phyloP scores from a whole-genome alignment of 768 basidiomycete species.

The Russula abietina region DNA sequence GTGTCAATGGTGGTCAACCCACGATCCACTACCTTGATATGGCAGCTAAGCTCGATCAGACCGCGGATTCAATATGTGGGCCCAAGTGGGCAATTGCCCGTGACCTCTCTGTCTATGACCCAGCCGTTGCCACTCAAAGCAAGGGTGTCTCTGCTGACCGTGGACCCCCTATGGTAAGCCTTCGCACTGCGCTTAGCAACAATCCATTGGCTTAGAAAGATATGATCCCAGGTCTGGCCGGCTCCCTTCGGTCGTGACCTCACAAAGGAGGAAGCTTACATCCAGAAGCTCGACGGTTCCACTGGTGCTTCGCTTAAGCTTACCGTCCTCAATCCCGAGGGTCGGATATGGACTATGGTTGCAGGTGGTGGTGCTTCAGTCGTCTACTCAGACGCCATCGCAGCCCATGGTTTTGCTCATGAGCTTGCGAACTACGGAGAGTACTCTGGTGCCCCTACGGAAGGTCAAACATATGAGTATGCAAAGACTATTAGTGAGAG shows the following conservation, averaged over 20 bases:
- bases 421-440: slow-evolving; percentile 99
- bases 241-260: slow-evolving; percentile 96
- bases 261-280: slow-evolving; percentile 99
- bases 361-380: slow-evolving; percentile 88
- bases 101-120: slow-evolving; percentile 72
- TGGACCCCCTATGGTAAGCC: slow-evolving; percentile 86
- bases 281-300: slow-evolving; percentile 94
- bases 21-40: slow-evolving; percentile 96
- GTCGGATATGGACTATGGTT: slow-evolving; percentile 99
- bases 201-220: not conserved
- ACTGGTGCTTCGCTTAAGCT: slow-evolving; percentile 98
- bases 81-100: slow-evolving; percentile 99
- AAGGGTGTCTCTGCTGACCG: slow-evolving; percentile 75
- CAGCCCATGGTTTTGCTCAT: slow-evolving; percentile 90
- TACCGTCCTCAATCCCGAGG: slow-evolving; percentile 91
- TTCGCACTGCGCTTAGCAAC: not conserved
- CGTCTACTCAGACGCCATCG: slow-evolving; percentile 70
- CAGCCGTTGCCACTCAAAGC: slow-evolving; percentile 39
- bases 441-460: slow-evolving; percentile 96
- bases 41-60: slow-evolving; percentile 99
- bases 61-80: slow-evolving; percentile 95
- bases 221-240: slow-evolving; percentile 57
- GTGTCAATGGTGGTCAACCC: slow-evolving; percentile 58
- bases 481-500: slow-evolving; percentile 91
- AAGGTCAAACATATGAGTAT: slow-evolving; percentile 98